phyloP scores from a whole-genome alignment of 495 filamentous ascomycete genomes.

The Hyaloscypha variabilis region DNA sequence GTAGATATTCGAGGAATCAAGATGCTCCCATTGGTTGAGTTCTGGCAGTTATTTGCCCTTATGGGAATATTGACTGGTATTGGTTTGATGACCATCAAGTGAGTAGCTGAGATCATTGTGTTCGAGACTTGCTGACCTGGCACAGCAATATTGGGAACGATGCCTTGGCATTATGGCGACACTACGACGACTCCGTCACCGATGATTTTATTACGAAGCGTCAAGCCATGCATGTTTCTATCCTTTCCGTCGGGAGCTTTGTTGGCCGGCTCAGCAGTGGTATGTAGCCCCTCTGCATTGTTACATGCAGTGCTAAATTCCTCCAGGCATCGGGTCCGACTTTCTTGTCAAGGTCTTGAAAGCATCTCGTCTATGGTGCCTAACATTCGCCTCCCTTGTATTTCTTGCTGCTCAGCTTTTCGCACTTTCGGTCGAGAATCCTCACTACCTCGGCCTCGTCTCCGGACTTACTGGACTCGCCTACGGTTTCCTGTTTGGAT shows the following conservation, averaged over 20 bases:
- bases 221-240: conserved; percentile 92
- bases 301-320: not conserved
- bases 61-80: conserved; percentile 90
- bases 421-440: conserved; percentile 78
- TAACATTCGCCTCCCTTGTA: conserved; percentile 73
- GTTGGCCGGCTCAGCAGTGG: conserved; percentile 76
- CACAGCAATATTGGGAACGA: conserved; percentile 93
- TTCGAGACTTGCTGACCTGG: conserved; percentile 6
- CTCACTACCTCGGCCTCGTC: conserved; percentile 73
- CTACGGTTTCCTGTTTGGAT: conserved; percentile 94
- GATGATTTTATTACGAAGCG: conserved; percentile 76
- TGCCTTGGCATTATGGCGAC: conserved; percentile 74
- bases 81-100: conserved; percentile 99
- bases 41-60: conserved; percentile 86
- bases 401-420: conserved; percentile 83
- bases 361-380: conserved; percentile 86
- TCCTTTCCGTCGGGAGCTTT: conserved; percentile 86
- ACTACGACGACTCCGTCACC: conserved; percentile 74
- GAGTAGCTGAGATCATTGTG: conserved; percentile 40
- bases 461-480: conserved; percentile 84
- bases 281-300: conserved; percentile 36
- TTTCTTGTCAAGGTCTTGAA: conserved; percentile 77
- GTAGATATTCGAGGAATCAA: conserved; percentile 88
- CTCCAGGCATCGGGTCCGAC: conserved; percentile 82
- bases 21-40: conserved; percentile 75